These are phyloP conservation scores for Drechslerella dactyloides DNA, from an alignment of 2,329 filamentous ascomycete genomes.

Conservation along the genomic window DNA sequence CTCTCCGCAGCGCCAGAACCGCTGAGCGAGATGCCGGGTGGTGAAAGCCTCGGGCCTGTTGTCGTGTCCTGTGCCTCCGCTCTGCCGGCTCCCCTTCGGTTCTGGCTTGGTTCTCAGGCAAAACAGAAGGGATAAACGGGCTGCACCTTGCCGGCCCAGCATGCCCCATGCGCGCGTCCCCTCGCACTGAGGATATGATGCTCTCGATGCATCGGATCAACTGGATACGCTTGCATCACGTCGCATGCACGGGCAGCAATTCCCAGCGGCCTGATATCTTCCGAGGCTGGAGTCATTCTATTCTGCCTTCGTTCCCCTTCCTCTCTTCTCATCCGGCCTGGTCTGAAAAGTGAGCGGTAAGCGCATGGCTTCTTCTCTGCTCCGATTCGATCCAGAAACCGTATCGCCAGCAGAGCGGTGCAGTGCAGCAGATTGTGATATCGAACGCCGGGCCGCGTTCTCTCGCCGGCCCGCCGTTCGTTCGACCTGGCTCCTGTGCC, in stretches of 20 bases:
- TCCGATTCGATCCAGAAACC: neutral
- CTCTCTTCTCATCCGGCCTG: neutral
- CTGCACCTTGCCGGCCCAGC: slow-evolving; percentile 36
- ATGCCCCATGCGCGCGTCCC: neutral
- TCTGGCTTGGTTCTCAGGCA: slow-evolving; percentile 25
- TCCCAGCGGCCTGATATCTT: slow-evolving; percentile 1
- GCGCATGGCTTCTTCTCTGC: neutral
- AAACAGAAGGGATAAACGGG: slow-evolving; percentile 50
- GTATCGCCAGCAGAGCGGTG: neutral
- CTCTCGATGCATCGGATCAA: slow-evolving; percentile 19
- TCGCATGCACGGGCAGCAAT: neutral
- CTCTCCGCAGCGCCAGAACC: neutral
- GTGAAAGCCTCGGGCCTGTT: neutral
- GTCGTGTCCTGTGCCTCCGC: slow-evolving; percentile 22
- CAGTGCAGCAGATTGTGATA: too few species aligned
- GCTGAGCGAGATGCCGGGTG: neutral
- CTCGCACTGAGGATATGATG: neutral
- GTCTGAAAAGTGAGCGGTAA: neutral
- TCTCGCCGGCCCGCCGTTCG: slow-evolving; percentile 24
- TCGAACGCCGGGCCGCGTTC: slow-evolving; percentile 12
- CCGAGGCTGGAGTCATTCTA: neutral
- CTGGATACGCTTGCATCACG: slow-evolving; percentile 3
- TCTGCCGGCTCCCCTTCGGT: slow-evolving; percentile 17
- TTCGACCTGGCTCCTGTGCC: slow-evolving; percentile 2
- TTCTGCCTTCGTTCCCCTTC: neutral